These are phyloP conservation scores for Trametes gibbosa DNA, from an alignment of 768 basidiomycete species.

Conservation along the genomic window DNA sequence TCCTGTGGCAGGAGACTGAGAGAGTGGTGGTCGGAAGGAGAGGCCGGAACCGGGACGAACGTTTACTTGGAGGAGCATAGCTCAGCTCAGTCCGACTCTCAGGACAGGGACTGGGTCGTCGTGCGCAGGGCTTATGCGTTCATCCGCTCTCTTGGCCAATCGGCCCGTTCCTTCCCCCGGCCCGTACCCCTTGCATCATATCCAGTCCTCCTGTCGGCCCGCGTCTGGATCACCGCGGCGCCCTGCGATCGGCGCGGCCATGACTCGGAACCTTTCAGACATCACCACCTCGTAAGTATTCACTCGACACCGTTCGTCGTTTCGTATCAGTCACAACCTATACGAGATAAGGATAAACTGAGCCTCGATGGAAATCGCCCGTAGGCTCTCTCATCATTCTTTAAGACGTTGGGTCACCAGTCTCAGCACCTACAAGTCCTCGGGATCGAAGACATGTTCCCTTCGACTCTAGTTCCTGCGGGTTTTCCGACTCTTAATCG, in stretches of 20 bases:
- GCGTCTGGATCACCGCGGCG: not conserved
- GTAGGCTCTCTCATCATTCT: not conserved
- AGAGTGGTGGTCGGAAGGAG: not conserved
- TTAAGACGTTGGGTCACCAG: not conserved
- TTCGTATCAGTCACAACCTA: too few relatives aligned
- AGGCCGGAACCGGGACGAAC: not conserved
- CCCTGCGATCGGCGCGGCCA: not conserved
- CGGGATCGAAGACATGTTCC: not conserved
- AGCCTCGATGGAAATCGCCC: not conserved
- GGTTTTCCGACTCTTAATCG: not conserved
- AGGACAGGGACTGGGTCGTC: not conserved
- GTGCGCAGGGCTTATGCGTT: not conserved
- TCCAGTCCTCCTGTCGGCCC: not conserved
- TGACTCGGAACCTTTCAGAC: not conserved
- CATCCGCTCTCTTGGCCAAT: not conserved
- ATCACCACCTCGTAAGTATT: too few relatives aligned
- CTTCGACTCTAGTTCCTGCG: not conserved
- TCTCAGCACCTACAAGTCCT: not conserved
- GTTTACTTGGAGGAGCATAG: not conserved
- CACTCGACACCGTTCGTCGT: too few relatives aligned
- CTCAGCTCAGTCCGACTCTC: too few relatives aligned
- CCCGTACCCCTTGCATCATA: conserved; percentile 3
- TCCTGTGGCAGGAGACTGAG: not conserved
- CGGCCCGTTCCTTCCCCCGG: not conserved
- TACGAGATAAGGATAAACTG: too few relatives aligned